These are phyloP conservation scores for Mimosa pudica DNA, from an alignment of 306 rosid species.

Conservation along the genomic window DNA sequence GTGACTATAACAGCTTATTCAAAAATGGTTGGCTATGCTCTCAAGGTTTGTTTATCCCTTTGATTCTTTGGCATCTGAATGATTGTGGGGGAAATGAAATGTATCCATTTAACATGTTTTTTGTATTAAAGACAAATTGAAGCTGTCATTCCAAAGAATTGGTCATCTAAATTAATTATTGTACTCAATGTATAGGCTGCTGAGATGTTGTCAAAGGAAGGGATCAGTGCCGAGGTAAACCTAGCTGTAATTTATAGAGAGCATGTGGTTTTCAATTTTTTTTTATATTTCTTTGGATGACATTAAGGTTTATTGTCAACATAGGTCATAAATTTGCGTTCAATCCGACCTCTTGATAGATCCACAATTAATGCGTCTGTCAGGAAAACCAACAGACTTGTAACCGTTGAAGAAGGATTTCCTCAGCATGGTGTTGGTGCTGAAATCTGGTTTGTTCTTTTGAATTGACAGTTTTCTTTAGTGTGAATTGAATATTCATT, in stretches of 20 bases:
- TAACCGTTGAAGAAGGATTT: constrained; percentile 98
- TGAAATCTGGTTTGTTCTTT: constrained; percentile 81
- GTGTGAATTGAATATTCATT: constrained; percentile 27
- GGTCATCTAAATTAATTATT: constrained; percentile 32
- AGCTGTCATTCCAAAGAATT: constrained; percentile 12
- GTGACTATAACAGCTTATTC: constrained; percentile 95
- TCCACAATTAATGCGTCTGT: constrained; percentile 89
- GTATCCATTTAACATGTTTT: neutral
- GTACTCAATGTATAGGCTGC: constrained; percentile 75
- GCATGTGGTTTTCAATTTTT: neutral
- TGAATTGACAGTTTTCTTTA: constrained; percentile 11
- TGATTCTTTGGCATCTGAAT: constrained; percentile 31
- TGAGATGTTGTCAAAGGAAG: constrained; percentile 84
- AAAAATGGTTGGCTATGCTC: constrained; percentile 93
- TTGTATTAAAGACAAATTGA: neutral
- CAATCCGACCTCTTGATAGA: constrained; percentile 96
- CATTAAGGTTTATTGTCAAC: constrained; percentile 14
- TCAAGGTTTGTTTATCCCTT: constrained; percentile 66
- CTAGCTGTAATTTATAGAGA: constrained; percentile 19
- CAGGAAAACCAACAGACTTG: constrained; percentile 88
- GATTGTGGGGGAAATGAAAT: constrained; percentile 6
- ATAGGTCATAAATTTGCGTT: constrained; percentile 89
- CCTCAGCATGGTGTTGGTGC: constrained; percentile 99
- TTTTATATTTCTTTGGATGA: neutral
- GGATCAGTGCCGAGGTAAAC: constrained; percentile 93